These are phyloP conservation scores for Pharnaceum exiguum DNA, from an alignment of 148 eudicot genomes.

Conservation along the genomic window DNA sequence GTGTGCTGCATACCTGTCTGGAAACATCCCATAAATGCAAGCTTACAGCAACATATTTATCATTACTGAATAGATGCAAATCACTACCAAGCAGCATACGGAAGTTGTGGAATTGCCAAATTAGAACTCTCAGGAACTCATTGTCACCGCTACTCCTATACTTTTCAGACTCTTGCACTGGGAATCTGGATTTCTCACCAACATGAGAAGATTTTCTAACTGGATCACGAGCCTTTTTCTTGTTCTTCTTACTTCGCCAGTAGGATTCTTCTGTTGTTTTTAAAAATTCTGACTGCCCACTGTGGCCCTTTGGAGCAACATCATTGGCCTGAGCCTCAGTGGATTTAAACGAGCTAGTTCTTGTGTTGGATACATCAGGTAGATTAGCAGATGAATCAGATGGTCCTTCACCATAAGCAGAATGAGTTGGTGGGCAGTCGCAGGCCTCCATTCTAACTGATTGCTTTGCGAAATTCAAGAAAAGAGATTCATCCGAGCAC, in stretches of 20 bases:
- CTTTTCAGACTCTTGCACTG: conserved; percentile 77
- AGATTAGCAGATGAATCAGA: conserved; percentile 43
- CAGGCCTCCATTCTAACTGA: conserved; percentile 99
- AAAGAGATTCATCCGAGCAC: conserved; percentile 73
- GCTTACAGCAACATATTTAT: conserved; percentile 90
- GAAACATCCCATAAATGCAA: conserved; percentile 99
- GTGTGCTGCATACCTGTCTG: conserved; percentile 48
- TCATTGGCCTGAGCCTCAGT: conserved; percentile 36
- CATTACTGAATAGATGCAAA: conserved; percentile 89
- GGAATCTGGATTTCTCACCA: conserved; percentile 65
- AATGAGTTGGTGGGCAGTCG: conserved; percentile 86
- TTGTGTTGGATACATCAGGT: conserved; percentile 29
- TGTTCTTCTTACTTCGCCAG: conserved; percentile 64
- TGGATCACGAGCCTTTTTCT: conserved; percentile 53
- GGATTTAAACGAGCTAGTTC: conserved; percentile 36
- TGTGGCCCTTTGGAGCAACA: conserved; percentile 21
- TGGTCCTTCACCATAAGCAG: conserved; percentile 31
- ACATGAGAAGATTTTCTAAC: conserved; percentile 56
- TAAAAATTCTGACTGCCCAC: conserved; percentile 29
- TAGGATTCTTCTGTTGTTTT: conserved; percentile 41
- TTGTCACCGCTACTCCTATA: conserved; percentile 54
- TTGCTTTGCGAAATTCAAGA: conserved; percentile 94
- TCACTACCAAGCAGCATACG: conserved; percentile 97
- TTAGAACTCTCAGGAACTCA: conserved; percentile 65
- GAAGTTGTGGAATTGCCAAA: conserved; percentile 98